These are phyloP conservation scores for Exophiala calicioides DNA, from an alignment of 2,329 filamentous ascomycete species.

Conservation along the genomic window DNA sequence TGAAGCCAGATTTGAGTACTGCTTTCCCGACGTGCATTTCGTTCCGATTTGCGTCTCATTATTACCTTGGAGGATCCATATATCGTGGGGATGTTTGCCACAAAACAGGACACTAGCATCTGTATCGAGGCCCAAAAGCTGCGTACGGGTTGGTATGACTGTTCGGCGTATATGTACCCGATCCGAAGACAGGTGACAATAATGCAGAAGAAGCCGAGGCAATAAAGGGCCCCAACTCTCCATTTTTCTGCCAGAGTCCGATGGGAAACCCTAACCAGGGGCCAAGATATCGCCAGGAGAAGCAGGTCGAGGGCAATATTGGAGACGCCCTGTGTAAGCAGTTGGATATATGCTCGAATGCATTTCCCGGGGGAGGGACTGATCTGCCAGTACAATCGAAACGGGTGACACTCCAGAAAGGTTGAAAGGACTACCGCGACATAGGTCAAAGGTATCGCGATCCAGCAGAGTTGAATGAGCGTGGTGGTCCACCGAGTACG, in stretches of 20 bases:
- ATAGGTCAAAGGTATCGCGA: constrained; percentile 37
- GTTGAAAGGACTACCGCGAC: constrained; percentile 37
- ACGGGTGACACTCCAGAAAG: constrained; percentile 46
- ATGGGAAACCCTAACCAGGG: constrained; percentile 32
- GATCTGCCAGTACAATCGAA: constrained; percentile 60
- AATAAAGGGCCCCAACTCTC: constrained; percentile 39
- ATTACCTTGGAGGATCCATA: constrained; percentile 29
- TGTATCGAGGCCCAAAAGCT: constrained; percentile 45
- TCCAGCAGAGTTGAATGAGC: constrained; percentile 33
- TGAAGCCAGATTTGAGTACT: constrained; percentile 27
- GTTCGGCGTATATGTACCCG: constrained; percentile 39
- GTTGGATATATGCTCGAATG: constrained; percentile 36
- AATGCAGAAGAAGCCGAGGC: constrained; percentile 44
- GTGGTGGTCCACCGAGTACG: constrained; percentile 25
- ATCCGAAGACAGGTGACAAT: constrained; percentile 43
- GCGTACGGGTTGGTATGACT: constrained; percentile 40
- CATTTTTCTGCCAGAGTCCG: constrained; percentile 33
- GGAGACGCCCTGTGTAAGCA: constrained; percentile 37
- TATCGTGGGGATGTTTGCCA: constrained; percentile 44
- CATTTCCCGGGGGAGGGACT: constrained; percentile 44
- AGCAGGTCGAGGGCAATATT: constrained; percentile 39
- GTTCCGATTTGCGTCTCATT: constrained; percentile 21
- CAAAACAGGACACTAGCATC: constrained; percentile 36
- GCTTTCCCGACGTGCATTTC: constrained; percentile 18
- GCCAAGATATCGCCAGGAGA: constrained; percentile 35